phyloP scores from a whole-genome alignment of 306 rosid genomes.

The Gillenia trifoliata region DNA sequence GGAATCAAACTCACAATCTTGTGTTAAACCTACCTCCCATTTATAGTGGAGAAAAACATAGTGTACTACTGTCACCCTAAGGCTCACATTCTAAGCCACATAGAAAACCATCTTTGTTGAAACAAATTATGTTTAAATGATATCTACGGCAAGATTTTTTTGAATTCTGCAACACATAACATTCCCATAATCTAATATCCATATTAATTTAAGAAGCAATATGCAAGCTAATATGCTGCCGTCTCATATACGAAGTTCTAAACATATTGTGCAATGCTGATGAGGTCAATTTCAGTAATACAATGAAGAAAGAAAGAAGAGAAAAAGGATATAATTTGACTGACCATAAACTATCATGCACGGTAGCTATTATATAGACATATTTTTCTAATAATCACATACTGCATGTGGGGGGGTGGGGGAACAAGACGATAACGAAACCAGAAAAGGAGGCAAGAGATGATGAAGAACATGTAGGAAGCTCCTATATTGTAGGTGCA shows the following conservation, averaged over 20 bases:
- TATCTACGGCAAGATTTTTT: not conserved
- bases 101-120: not conserved
- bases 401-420: not conserved
- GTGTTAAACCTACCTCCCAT: not conserved
- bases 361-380: slow-evolving; percentile 15
- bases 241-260: not conserved
- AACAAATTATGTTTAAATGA: not conserved
- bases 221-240: not conserved
- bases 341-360: slow-evolving; percentile 6
- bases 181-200: not conserved
- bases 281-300: not conserved
- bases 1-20: not conserved
- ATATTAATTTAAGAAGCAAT: not conserved
- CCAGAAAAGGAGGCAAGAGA: slow-evolving; percentile 7
- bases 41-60: not conserved
- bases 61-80: not conserved
- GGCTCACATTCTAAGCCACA: not conserved
- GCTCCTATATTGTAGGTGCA: slow-evolving; percentile 24
- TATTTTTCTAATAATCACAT: slow-evolving; percentile 20
- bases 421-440: not conserved
- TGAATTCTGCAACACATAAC: not conserved
- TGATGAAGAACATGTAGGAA: slow-evolving; percentile 14
- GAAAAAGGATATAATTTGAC: not conserved
- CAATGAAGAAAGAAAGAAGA: not conserved
- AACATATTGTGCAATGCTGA: slow-evolving; percentile 1